Conservation (phyloP, 2,329 filamentous ascomycete genomes). For the Epichloe brachyelytri region DNA sequence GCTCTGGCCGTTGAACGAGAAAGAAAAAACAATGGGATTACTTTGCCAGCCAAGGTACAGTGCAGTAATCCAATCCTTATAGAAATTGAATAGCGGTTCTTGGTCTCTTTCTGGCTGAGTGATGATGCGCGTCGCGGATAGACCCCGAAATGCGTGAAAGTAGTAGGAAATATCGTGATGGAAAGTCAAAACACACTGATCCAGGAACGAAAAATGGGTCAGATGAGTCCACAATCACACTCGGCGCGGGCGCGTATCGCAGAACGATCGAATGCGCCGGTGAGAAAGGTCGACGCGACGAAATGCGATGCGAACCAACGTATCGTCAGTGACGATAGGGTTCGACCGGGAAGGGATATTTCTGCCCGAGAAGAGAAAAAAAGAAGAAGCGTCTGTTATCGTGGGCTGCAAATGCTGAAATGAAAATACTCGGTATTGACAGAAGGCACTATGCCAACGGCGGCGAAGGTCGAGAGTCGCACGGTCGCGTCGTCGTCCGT, state of each 20-base stretch:
- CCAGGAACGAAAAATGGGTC: background rate
- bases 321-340: too few relatives aligned
- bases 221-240: background rate
- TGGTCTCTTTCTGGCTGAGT: background rate
- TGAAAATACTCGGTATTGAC: background rate
- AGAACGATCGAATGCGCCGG: constrained; percentile 3
- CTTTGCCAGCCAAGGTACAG: too few relatives aligned
- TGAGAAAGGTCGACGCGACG: background rate
- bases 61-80: background rate
- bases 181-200: background rate
- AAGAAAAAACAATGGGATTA: too few relatives aligned
- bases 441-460: background rate
- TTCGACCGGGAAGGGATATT: too few relatives aligned
- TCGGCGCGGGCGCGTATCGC: background rate
- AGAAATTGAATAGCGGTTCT: background rate
- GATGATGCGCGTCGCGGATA: background rate
- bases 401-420: background rate
- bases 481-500: background rate
- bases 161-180: too few relatives aligned
- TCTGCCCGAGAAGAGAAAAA: background rate
- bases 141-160: background rate
- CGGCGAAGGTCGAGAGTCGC: background rate
- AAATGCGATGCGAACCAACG: background rate
- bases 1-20: background rate
- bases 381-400: background rate